phyloP scores from a whole-genome alignment of 1,139 yeast genomes.

The Magnusiomyces sp. region DNA sequence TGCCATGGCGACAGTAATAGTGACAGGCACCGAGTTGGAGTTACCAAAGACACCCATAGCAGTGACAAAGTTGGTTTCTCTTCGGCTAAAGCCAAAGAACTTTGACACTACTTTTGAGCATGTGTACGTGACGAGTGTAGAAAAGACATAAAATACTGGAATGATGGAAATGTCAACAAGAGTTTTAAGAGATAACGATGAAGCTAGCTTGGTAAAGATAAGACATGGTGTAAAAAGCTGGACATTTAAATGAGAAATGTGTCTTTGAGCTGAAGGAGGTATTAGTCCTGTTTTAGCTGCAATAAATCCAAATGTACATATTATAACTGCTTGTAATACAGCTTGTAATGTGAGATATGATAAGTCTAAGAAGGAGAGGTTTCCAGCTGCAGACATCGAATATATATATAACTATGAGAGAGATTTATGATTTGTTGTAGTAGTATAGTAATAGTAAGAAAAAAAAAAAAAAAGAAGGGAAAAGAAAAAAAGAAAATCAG shows the following conservation, averaged over 20 bases:
- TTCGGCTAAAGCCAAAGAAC: conserved; percentile 44
- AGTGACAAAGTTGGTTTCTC: conserved; percentile 71
- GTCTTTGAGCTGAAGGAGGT: conserved; percentile 54
- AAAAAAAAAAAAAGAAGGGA: not conserved
- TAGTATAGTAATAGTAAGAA: not conserved
- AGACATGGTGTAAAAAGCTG: conserved; percentile 79
- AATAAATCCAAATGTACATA: conserved; percentile 62
- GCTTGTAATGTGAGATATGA: conserved; percentile 68
- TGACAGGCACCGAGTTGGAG: conserved; percentile 55
- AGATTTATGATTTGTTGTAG: not conserved
- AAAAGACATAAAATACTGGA: conserved; percentile 60
- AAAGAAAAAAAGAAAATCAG: not conserved
- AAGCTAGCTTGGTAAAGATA: conserved; percentile 71
- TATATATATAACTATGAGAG: not conserved
- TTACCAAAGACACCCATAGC: conserved; percentile 89
- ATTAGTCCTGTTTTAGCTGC: conserved; percentile 57
- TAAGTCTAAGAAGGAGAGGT: conserved; percentile 46
- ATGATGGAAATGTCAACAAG: conserved; percentile 62
- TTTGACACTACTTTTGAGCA: conserved; percentile 46
- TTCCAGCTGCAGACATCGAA: conserved; percentile 10
- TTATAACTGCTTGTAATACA: conserved; percentile 64
- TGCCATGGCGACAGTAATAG: conserved; percentile 61
- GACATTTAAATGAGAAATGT: conserved; percentile 59
- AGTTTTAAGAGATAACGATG: conserved; percentile 58
- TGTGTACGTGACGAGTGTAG: conserved; percentile 52